Evolutionary conservation across 495 filamentous ascomycete genomes (phyloP).

Genomic region (Thermochaetoides thermophila): DNA sequence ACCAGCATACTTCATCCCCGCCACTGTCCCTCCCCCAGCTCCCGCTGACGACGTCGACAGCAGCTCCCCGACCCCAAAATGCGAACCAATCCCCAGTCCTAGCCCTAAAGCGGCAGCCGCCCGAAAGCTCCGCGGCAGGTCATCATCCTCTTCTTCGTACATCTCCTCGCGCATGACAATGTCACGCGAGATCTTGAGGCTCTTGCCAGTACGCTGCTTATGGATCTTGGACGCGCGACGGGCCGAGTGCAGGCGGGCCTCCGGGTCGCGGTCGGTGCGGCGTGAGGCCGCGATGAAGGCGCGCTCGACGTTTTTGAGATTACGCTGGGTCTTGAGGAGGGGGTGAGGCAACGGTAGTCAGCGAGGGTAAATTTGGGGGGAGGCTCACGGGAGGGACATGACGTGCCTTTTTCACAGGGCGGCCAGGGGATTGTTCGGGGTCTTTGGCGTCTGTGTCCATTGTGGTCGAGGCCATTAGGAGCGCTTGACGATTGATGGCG

Average conservation of each 20-base stretch:
- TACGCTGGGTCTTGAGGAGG: slow-evolving; percentile 44
- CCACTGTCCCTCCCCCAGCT: too few relatives aligned
- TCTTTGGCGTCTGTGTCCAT: too few relatives aligned
- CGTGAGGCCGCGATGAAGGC: slow-evolving; percentile 94
- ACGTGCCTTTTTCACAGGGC: too few relatives aligned
- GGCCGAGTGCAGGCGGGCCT: slow-evolving; percentile 82
- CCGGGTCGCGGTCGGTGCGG: slow-evolving; percentile 73
- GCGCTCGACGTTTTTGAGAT: slow-evolving; percentile 83
- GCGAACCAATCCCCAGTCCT: too few relatives aligned
- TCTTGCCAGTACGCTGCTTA: slow-evolving; percentile 74
- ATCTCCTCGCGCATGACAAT: slow-evolving; percentile 89
- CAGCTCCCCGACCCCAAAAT: too few relatives aligned
- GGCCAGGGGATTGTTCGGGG: too few relatives aligned
- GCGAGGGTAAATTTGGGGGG: too few relatives aligned
- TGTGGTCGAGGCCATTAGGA: too few relatives aligned
- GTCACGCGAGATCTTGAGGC: slow-evolving; percentile 68
- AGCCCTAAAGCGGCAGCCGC: slow-evolving; percentile 36
- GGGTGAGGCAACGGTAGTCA: too few relatives aligned
- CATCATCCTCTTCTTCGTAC: slow-evolving; percentile 86
- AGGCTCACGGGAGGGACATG: too few relatives aligned
- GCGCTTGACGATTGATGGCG: too few relatives aligned
- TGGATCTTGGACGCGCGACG: slow-evolving; percentile 79
- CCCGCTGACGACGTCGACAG: too few relatives aligned
- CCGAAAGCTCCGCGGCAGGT: slow-evolving; percentile 40
- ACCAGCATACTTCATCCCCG: slow-evolving; percentile 43